Evolutionary conservation across 805 yeast species (phyloP), one percentile per base, ranked within the genome.

Genomic region (Grigorovia yakushimaensis): DNA sequence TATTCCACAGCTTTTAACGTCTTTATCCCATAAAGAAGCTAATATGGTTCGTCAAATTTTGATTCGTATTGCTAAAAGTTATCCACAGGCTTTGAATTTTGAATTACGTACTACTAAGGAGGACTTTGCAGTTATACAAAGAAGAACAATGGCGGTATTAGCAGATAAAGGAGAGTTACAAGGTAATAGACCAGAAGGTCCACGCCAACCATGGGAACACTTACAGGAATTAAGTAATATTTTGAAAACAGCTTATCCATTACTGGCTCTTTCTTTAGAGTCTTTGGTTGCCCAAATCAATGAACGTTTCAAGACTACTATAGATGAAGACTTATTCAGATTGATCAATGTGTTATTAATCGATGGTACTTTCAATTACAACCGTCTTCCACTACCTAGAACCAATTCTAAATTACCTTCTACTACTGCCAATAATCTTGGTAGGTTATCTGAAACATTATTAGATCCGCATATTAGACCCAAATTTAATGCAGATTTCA

Each of bases 31-130:
- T 56, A 84, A 81, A 56, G 98, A 93, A 62, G 98, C 97, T 0
- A 76, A 79, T 47, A 73, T 88, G 64, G 96, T 91, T 2, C 82
- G 96, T 51, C 88, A 82, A 57, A 84, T 93, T 41, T 73, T 93
- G 61, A 84, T 88, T 46, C 75, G 93, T 54, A 93, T 93, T 60
- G 98, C 98, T 1, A 93, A 93, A 70, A 82, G 88, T 46, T 94
- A 85, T 67, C 99, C 99, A 1, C 99, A 93, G 67, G 96, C 98
- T 0, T 73, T 93, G 48, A 98, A 93, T 60, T 93, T 89, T 81
- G 97, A 89, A 59, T 73, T 93, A 56, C 74, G 98, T 48, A 93
- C 98, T 1, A 87, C 98, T 0, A 86, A 85, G 61, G 99, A 93
- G 61, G 98, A 93, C 56, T 87, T 82, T 65, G 82, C 88, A 3